A percentile compares a stretch with the other conserved stretches of the same genome.
phyloP scores from a whole-genome alignment of 2,329 filamentous ascomycete genomes.

The Amylocarpus encephaloides region DNA sequence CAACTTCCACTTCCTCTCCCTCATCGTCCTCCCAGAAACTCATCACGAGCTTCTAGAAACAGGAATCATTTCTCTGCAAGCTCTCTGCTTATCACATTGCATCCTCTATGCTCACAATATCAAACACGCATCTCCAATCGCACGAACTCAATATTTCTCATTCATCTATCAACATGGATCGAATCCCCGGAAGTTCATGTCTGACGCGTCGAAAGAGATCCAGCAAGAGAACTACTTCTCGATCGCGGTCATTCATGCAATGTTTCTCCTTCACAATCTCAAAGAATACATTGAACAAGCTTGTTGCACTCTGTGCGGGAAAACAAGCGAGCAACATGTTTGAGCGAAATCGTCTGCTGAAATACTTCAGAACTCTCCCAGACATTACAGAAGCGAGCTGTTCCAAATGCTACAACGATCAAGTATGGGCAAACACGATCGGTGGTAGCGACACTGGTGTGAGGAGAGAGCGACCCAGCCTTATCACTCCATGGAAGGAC shows the following conservation, averaged over 20 bases:
- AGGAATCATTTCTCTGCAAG: no score
- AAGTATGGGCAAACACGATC: constrained; percentile 12
- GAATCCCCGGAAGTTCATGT: not conserved
- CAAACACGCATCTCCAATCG: no score
- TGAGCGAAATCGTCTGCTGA: constrained; percentile 1
- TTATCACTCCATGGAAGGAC: constrained; percentile 9
- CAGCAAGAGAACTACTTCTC: not conserved
- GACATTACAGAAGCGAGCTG: not conserved
- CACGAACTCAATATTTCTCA: no score
- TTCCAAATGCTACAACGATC: not conserved
- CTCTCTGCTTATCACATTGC: no score
- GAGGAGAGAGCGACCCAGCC: not conserved
- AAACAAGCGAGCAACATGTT: constrained; percentile 7
- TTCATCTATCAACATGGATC: not conserved
- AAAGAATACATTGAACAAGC: constrained; percentile 1
- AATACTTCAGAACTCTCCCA: constrained; percentile 1
- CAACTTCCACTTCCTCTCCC: no score
- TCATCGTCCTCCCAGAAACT: no score
- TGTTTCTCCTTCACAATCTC: not conserved
- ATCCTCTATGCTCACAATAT: no score
- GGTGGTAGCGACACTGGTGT: constrained; percentile 11
- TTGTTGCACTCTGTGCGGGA: constrained; percentile 13
- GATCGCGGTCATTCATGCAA: not conserved
- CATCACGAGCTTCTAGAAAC: not conserved
- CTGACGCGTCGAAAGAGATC: not conserved